Evolutionary conservation across 73 alveolate genomes (phyloP), one percentile per base, ranked within the genome.

Genomic region (Halteria grandinella): DNA sequence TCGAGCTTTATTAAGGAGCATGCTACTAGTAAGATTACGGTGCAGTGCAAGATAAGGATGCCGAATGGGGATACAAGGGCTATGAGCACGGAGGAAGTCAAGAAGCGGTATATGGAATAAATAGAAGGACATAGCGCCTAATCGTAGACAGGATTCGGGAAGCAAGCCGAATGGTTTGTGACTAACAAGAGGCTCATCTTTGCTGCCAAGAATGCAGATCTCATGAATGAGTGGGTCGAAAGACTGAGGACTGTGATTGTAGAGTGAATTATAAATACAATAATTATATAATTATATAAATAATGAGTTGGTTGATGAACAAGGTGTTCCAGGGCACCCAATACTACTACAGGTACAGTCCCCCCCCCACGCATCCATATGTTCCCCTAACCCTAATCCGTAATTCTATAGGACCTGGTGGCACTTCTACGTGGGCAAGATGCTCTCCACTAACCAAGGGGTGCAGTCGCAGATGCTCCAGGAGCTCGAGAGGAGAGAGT

Each of bases 111-210:
- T 25, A 7, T 62, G 3, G 10, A 39, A 14, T n/a, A 25, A 40
- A 60, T 40, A 31, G 78, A 62, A 12, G 78, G 78, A 1, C 57
- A 39, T n/a, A 62, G 62, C n/a, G 36, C 32, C n/a, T 62, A 57
- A 11, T 40, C 36, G 40, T 23, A 36, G 62, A 62, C 12, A 41
- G 40, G 27, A 62, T 39, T 36, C 36, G 36, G 57, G 12, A 62
- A 27, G 8, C 78, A 70, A 48, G 69, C 37, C 15, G 84, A 70
- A 23, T 70, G 84, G 84, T 70, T 17, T 58, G 25, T 43, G 11
- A 50, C 84, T 20, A 50, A 70, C n/a, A 49, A 50, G 44, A 70
- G 84, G 52, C 57, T 70, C 29, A 18, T 70, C 21, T 70, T 70
- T 59, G 69, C 84, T n/a, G 43, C 78, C 25, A 62, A 62, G 25